Conservation (phyloP, 2,329 filamentous ascomycete genomes). For the Arthrobotrys conoides region DNA sequence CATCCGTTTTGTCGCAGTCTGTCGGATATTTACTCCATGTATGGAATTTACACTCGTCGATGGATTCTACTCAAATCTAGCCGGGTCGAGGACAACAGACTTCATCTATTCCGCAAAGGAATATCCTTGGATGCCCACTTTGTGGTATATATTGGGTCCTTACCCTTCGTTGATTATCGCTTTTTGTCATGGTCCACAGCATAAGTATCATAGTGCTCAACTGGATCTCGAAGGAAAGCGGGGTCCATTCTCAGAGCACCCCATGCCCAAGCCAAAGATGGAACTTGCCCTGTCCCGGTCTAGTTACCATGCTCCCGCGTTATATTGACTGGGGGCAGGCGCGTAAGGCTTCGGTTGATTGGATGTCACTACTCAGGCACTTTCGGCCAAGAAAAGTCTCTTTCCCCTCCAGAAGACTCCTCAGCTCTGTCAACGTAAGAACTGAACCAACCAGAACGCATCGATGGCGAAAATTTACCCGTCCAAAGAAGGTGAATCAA, state of each 20-base stretch:
- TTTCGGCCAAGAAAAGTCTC: constrained; percentile 46
- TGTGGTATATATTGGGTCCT: constrained; percentile 9
- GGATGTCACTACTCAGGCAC: constrained; percentile 59
- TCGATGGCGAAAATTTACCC: constrained; percentile 58
- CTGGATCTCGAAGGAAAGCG: constrained; percentile 34
- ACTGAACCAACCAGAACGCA: constrained; percentile 50
- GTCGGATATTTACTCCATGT: constrained; percentile 53
- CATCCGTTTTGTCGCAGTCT: constrained; percentile 25
- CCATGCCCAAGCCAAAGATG: constrained; percentile 57
- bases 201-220: background rate
- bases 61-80: background rate
- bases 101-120: constrained; percentile 25
- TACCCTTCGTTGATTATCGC: background rate
- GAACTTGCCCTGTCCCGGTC: constrained; percentile 59
- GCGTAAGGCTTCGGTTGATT: constrained; percentile 57
- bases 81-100: background rate
- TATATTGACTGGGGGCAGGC: constrained; percentile 55
- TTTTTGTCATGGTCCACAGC: constrained; percentile 2
- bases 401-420: constrained; percentile 35
- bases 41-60: constrained; percentile 33
- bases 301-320: constrained; percentile 61
- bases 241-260: constrained; percentile 45
- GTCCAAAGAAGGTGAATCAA: constrained; percentile 52
- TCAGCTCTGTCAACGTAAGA: constrained; percentile 41
- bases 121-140: constrained; percentile 12